A percentile compares a stretch with the other conserved stretches of the same genome.
These are phyloP conservation scores for Rosellinia necatrix DNA, from an alignment of 2,329 filamentous ascomycete species.

Conservation along the genomic window DNA sequence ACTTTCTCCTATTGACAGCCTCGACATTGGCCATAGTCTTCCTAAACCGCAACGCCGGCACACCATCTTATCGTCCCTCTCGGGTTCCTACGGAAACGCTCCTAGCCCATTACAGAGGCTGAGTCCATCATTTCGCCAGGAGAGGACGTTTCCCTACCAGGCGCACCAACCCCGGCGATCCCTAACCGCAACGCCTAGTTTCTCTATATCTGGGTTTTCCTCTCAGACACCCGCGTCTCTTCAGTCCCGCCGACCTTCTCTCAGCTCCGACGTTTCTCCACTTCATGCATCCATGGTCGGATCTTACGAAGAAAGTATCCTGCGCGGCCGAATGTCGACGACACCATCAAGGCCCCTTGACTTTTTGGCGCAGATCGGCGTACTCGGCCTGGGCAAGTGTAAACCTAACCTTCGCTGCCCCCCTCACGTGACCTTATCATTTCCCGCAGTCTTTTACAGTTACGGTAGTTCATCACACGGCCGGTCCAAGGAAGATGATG, in stretches of 20 bases:
- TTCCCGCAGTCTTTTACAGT: slow-evolving; percentile 95
- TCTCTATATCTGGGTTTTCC: slow-evolving; percentile 47
- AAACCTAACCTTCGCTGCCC: slow-evolving; percentile 85
- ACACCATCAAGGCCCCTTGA: slow-evolving; percentile 90
- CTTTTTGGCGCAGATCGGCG: slow-evolving; percentile 94
- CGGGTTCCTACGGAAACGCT: slow-evolving; percentile 49
- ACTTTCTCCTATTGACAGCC: slow-evolving; percentile 56
- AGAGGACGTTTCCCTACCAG: slow-evolving; percentile 69
- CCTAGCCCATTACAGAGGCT: slow-evolving; percentile 39
- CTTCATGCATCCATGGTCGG: slow-evolving; percentile 94
- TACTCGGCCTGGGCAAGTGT: slow-evolving; percentile 86
- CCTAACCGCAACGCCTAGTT: slow-evolving; percentile 63
- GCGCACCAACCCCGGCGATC: slow-evolving; percentile 80
- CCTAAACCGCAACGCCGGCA: slow-evolving; percentile 61
- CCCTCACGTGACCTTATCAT: slow-evolving; percentile 85
- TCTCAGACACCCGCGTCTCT: slow-evolving; percentile 57
- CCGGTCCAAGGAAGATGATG: slow-evolving; percentile 72
- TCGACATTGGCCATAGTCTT: slow-evolving; percentile 51
- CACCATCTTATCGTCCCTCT: slow-evolving; percentile 69
- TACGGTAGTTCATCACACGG: slow-evolving; percentile 73
- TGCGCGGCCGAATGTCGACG: slow-evolving; percentile 95
- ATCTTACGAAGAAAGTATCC: slow-evolving; percentile 95
- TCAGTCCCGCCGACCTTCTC: slow-evolving; percentile 68
- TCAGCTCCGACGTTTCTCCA: slow-evolving; percentile 74
- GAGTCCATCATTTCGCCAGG: slow-evolving; percentile 57